Evolutionary conservation across 495 filamentous ascomycete species (phyloP).

Genomic region (Stereocaulon alpinum): DNA sequence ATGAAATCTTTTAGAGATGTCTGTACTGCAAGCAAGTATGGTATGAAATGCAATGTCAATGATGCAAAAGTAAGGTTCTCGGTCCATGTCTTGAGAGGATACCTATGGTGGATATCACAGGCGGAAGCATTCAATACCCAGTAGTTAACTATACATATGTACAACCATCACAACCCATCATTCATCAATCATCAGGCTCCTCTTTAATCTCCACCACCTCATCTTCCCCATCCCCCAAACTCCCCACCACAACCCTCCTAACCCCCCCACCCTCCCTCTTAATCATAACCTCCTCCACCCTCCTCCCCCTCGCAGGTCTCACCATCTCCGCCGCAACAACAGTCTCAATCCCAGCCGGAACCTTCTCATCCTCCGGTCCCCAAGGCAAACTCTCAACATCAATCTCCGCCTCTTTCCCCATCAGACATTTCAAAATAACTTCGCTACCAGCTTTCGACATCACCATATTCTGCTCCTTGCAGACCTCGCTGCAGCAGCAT

Average conservation of each 20-base stretch:
- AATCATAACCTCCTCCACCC: slow-evolving; percentile 34
- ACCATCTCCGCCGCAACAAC: slow-evolving; percentile 64
- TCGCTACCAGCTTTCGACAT: slow-evolving; percentile 84
- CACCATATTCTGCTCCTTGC: slow-evolving; percentile 80
- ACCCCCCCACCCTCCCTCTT: slow-evolving; percentile 27
- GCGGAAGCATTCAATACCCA: too few relatives aligned
- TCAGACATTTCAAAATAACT: slow-evolving; percentile 65
- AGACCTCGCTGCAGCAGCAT: slow-evolving; percentile 76
- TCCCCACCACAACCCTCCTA: slow-evolving; percentile 13
- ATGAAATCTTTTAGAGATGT: too few relatives aligned
- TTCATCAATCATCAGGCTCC: slow-evolving; percentile 16
- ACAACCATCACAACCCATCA: not conserved
- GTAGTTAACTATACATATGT: not conserved
- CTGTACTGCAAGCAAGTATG: too few relatives aligned
- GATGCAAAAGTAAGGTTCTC: too few relatives aligned
- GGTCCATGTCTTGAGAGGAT: too few relatives aligned
- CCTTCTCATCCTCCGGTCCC: slow-evolving; percentile 57
- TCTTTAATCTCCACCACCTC: slow-evolving; percentile 22
- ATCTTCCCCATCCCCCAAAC: slow-evolving; percentile 8
- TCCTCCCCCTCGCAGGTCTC: slow-evolving; percentile 32
- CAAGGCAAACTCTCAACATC: slow-evolving; percentile 70
- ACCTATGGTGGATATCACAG: too few relatives aligned
- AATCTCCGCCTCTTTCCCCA: slow-evolving; percentile 63
- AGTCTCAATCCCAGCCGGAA: slow-evolving; percentile 71
- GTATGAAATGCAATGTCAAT: not conserved